Percentiles rank a stretch among this genome's conserved stretches.
These are phyloP conservation scores for Microdochium nivale DNA, from an alignment of 2,329 filamentous ascomycete genomes.

Conservation along the genomic window DNA sequence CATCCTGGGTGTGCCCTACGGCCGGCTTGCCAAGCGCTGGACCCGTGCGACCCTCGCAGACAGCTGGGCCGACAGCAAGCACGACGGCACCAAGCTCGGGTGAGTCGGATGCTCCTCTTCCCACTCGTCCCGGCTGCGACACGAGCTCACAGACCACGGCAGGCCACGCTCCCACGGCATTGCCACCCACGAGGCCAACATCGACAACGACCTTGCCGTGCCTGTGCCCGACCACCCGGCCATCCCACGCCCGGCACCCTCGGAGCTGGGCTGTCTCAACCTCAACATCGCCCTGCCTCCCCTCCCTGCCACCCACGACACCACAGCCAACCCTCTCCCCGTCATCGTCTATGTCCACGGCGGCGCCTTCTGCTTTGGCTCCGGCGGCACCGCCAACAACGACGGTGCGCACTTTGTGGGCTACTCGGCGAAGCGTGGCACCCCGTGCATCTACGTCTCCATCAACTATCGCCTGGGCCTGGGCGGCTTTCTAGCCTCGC, in stretches of 20 bases:
- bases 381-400: conserved; percentile 11
- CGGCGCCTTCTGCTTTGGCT: conserved; percentile 7
- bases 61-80: neutral
- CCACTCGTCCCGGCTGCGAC: no score
- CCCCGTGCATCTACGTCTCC: conserved; percentile 12
- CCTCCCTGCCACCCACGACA: neutral
- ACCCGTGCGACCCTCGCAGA: neutral
- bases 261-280: neutral
- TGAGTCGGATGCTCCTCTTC: no score
- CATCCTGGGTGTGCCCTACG: neutral
- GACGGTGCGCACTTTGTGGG: conserved; percentile 2
- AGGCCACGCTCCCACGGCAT: neutral
- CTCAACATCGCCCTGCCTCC: neutral
- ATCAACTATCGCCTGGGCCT: conserved; percentile 15
- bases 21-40: neutral
- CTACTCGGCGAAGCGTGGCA: conserved; percentile 8
- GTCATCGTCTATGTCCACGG: conserved; percentile 13
- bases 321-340: conserved; percentile 2
- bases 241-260: neutral
- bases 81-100: neutral
- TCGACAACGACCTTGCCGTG: neutral
- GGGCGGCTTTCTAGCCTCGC: conserved; percentile 1
- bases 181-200: neutral
- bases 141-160: neutral
- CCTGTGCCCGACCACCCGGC: neutral